Conservation (phyloP, 345 rosid species). For the Noccaea bulbosa region DNA sequence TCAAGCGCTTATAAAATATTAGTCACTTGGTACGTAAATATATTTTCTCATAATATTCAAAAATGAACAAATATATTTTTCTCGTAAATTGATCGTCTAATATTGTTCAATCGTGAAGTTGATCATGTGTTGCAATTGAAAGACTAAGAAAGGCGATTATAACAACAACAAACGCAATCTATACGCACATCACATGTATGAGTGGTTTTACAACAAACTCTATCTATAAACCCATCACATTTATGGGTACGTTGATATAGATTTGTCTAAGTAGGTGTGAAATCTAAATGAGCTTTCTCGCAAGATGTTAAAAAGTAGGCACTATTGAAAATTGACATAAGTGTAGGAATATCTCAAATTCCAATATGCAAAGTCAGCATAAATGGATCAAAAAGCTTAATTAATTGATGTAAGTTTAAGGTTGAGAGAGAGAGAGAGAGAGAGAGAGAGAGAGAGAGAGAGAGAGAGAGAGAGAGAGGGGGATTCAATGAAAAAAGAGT, state of each 20-base stretch:
- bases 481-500: conserved; percentile 31
- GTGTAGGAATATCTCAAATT: conserved; percentile 33
- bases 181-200: conserved; percentile 25
- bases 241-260: conserved; percentile 40
- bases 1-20: not conserved
- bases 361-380: conserved; percentile 41
- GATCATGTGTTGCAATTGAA: conserved; percentile 6
- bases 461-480: too few species aligned
- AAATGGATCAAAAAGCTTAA: conserved; percentile 38
- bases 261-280: conserved; percentile 36
- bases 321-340: conserved; percentile 27
- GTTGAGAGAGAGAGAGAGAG: conserved; percentile 29
- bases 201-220: conserved; percentile 27
- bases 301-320: conserved; percentile 23
- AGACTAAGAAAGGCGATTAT: conserved; percentile 11
- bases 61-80: too few species aligned
- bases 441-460: not conserved
- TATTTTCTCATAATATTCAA: not conserved
- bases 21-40: not conserved
- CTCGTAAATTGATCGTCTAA: not conserved
- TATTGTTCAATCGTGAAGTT: not conserved
- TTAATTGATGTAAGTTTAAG: conserved; percentile 42
- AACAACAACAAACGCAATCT: conserved; percentile 22
- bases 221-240: conserved; percentile 31
- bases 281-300: conserved; percentile 27